Base-by-base conservation (phyloP, 345 rosid genomes). In the Combretum micranthum region DNA sequence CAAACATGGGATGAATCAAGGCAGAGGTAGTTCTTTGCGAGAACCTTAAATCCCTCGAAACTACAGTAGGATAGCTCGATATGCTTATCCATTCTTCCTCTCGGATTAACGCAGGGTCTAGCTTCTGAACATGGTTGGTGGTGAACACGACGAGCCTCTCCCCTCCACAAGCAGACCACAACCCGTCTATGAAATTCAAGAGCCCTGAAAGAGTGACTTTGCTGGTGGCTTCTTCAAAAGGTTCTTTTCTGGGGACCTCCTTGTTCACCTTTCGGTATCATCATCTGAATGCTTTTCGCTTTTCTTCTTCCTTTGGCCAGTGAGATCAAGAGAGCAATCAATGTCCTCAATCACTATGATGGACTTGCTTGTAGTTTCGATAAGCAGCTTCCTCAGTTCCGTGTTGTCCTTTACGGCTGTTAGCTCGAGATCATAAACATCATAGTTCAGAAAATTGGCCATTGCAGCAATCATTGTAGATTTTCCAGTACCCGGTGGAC, bases 101-200 rank as follows among this genome's bases (percentile, higher is more conserved):
- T 78, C 88, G 72, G 45, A 76, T 82, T 63, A 85, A 66, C 51
- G 92, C 86, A n/a, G 84, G 86, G 59, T 85, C 92, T 19, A 82
- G 81, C 62, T 80, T 82, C 64, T 82, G 78, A 56, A 64, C 71
- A 32, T 80, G 78, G 64, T 85, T 85, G 7, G 86, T 80, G 9
- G 86, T 82, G 62, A 82, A 85, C 15, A 85, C 81, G 23, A 82
- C 69, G 46, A 85, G 69, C 69, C 84, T 82, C 63, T 85, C 92
- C 46, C 79, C 83, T 20, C 88, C 83, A 60, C 80, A 80, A 25
- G 92, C 81, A 1, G 86, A 85, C 92, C 92, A 85, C 53, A 82
- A 55, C 22, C 88, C 92, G 62, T 85, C 92, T 20, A 82, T 82
- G 64, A 85, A 82, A 60, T 85, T 82, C 50, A 85, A 50, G 23